Conservation (phyloP, 2,329 filamentous ascomycete species). For the Arthrinium phaeospermum region DNA sequence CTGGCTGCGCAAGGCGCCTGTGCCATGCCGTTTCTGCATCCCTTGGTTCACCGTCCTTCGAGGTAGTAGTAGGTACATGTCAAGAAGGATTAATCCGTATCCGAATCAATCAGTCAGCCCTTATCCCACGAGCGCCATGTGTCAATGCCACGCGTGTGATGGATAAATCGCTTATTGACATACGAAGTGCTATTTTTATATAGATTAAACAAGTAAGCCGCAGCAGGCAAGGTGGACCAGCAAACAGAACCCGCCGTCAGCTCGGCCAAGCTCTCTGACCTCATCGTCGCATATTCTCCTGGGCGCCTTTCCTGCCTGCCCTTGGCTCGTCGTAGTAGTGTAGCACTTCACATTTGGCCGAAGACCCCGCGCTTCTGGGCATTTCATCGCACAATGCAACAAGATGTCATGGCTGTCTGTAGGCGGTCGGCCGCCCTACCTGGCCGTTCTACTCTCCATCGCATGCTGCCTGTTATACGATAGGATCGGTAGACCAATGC, state of each 20-base stretch:
- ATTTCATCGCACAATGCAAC: neutral
- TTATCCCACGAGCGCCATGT: neutral
- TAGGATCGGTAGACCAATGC: neutral
- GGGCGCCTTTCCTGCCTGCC: neutral
- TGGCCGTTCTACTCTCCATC: neutral
- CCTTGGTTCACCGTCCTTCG: neutral
- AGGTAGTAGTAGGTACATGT: neutral
- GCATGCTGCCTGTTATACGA: neutral
- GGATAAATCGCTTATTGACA: neutral
- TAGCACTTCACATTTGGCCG: neutral
- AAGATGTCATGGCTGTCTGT: neutral
- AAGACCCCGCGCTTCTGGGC: neutral
- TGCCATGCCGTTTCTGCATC: neutral
- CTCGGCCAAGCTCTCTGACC: neutral
- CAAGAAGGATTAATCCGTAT: neutral
- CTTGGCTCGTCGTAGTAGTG: slow-evolving; percentile 1
- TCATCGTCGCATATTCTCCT: neutral
- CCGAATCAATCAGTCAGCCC: neutral
- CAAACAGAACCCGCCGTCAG: neutral
- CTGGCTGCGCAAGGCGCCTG: neutral
- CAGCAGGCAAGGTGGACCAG: neutral
- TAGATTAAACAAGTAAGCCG: neutral
- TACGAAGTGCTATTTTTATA: neutral
- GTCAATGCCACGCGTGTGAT: neutral
- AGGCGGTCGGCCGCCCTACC: neutral